Evolutionary conservation across 2,329 filamentous ascomycete species (phyloP).

Genomic region (Diaporthe ampelina): DNA sequence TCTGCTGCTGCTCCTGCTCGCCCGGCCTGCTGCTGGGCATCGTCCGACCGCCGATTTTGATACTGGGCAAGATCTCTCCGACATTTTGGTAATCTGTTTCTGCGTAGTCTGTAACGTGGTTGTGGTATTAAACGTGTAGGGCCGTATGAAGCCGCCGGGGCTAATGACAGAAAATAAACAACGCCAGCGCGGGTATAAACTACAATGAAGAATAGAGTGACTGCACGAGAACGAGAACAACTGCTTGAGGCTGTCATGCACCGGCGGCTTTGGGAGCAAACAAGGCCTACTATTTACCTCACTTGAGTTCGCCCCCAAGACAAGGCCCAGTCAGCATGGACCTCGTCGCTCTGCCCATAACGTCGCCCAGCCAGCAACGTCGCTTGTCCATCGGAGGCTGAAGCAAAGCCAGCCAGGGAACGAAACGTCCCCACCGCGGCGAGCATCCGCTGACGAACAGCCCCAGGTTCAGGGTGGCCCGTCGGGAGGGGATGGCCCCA

Average conservation of each 20-base stretch:
- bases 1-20: conserved; percentile 46
- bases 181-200: conserved; percentile 32
- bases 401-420: conserved; percentile 22
- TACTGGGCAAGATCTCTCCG: conserved; percentile 48
- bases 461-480: neutral
- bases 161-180: conserved; percentile 4
- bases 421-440: conserved; percentile 28
- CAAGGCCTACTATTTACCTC: conserved; percentile 25
- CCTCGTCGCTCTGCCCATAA: neutral
- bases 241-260: neutral
- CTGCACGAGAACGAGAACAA: neutral
- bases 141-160: conserved; percentile 10
- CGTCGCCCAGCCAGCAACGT: neutral
- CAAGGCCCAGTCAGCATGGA: conserved; percentile 1
- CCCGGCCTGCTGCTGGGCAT: conserved; percentile 48
- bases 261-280: conserved; percentile 2
- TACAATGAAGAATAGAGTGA: conserved; percentile 18
- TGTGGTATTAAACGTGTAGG: conserved; percentile 19
- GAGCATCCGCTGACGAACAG: neutral
- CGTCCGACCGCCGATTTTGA: conserved; percentile 46
- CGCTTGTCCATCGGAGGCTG: conserved; percentile 15
- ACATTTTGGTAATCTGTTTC: conserved; percentile 39
- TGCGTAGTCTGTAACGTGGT: neutral
- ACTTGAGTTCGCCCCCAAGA: neutral
- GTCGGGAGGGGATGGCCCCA: neutral